Percentiles rank a stretch among this genome's conserved stretches.
Conservation (phyloP, 441 rosid genomes). For the Breynia disticha region DNA sequence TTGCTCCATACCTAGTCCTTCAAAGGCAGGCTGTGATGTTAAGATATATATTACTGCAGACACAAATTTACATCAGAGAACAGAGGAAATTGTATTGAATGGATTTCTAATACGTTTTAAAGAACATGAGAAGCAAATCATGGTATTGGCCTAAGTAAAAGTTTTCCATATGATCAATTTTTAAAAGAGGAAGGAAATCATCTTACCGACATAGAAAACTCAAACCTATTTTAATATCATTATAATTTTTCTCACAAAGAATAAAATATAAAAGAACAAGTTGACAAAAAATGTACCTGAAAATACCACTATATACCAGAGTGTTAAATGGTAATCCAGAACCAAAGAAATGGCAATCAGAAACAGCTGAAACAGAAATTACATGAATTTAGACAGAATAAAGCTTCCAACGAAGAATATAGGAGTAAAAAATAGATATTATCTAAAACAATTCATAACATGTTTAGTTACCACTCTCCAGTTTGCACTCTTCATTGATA, state of each 20-base stretch:
- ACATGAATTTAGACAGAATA: conserved; percentile 8
- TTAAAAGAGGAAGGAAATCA: too few species aligned
- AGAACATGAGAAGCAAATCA: neutral
- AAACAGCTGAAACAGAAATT: conserved; percentile 42
- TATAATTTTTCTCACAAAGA: neutral
- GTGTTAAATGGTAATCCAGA: conserved; percentile 64
- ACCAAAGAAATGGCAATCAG: conserved; percentile 48
- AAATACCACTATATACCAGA: conserved; percentile 54
- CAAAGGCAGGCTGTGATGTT: conserved; percentile 60
- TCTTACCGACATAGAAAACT: too few species aligned
- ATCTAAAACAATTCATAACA: too few species aligned
- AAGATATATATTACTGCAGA: conserved; percentile 56
- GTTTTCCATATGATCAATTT: too few species aligned
- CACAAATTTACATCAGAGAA: conserved; percentile 1
- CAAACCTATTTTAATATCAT: neutral
- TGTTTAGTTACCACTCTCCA: too few species aligned
- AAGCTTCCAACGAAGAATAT: neutral
- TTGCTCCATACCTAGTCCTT: conserved; percentile 50
- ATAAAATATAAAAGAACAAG: neutral
- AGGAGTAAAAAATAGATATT: neutral
- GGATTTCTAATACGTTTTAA: neutral
- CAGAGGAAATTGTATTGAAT: neutral
- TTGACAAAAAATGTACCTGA: conserved; percentile 34
- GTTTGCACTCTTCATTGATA: too few species aligned
- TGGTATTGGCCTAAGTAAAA: neutral